Evolutionary conservation across 1,284 basidiomycete genomes (phyloP), one percentile per base, ranked within the genome.

Genomic region (Dichomitus squalens): DNA sequence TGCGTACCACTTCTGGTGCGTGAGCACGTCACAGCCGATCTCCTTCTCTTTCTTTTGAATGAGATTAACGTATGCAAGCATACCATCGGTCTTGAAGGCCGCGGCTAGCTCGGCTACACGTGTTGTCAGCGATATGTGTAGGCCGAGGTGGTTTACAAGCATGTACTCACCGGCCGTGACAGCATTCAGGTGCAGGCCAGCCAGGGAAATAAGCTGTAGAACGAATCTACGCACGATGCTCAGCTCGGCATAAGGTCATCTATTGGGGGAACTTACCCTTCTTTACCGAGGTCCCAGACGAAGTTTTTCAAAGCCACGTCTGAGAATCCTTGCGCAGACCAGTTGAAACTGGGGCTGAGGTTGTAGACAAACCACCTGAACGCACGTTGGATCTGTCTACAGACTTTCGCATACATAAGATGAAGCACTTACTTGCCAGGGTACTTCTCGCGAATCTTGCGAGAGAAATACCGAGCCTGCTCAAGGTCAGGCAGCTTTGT

Each of bases 341-440:
- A 97, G 74, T 96, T 96, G 80, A 97, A 97, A 68, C 91, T 93
- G 3, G 94, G 95, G 68, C 92, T 94, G 59, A 96, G 76, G 72
- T 96, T 97, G 72, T 96, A 97, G n/a, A 96, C 94, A 66, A 97
- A 85, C 88, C 87, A 87, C 65, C 84, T 87, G 49, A 12, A 43
- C 2, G 6, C 3, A 12, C 18, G 18, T 36, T 39, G 8, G n/a
- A 21, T 31, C 33, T 9, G 12, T 29, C 27, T 35, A 3, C 29
- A 1, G 18, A 39, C 7, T 49, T 33, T 11, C 44, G n/a, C 29
- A 35, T 40, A 29, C 12, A 50, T 27, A 52, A n/a, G 43, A 21
- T 20, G 38, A 35, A 8, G 2, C 34, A 52, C 56, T 23, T 16
- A 86, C 86, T 93, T 94, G 67, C 82, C 86, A 38, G 92, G 92